Base-by-base conservation (phyloP, 2,329 filamentous ascomycete genomes). In the Hypomyces perniciosus region DNA sequence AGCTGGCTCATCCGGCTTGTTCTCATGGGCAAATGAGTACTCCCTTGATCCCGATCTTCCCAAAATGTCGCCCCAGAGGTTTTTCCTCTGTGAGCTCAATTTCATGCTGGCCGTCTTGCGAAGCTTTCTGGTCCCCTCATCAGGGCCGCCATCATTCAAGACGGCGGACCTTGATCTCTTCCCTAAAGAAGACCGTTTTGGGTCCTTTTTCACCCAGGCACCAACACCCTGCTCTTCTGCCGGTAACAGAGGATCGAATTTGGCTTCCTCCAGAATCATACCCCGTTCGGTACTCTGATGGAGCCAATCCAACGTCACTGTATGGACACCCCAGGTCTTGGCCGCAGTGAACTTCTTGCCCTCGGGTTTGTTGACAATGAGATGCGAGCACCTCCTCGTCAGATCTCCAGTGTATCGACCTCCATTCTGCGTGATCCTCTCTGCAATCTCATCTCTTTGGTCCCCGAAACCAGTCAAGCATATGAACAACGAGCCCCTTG, bases 301-400 rank as follows among this genome's bases (percentile, higher is more conserved):
- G 35, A 97, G 79, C 93, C 93, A 99, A 63, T 90, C 85, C 33
- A 88, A 67, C 1, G 86, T 84, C 27, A 99, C 90, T 27, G 90
- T 81, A 47, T 82, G 82, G 57, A 96, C 81, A 42, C 79, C 77
- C 91, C 93, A 99, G 59, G 78, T 78, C 58, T 81, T 83, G n/a
- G 92, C 93, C 50, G 90, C 90, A 50, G 82, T 81, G 66, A 95
- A 99, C 68, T 99, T 99, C 54, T 90, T 88, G 26, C 93, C 92
- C 56, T 88, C 81, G 7, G 92, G 84, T 46, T 79, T 80, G 55
- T 80, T 80, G 31, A 89, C 89, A 56, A 99, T 86, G 12, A 99
- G 78, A 68, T 99, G 93, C 2, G 90, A 95, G 57, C 95, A 88
- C 48, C 76, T 77, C 62, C 85, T 89, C 8, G 90, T 95, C 48